phyloP scores from a whole-genome alignment of 306 rosid species.

The Cyamopsis tetragonoloba region DNA sequence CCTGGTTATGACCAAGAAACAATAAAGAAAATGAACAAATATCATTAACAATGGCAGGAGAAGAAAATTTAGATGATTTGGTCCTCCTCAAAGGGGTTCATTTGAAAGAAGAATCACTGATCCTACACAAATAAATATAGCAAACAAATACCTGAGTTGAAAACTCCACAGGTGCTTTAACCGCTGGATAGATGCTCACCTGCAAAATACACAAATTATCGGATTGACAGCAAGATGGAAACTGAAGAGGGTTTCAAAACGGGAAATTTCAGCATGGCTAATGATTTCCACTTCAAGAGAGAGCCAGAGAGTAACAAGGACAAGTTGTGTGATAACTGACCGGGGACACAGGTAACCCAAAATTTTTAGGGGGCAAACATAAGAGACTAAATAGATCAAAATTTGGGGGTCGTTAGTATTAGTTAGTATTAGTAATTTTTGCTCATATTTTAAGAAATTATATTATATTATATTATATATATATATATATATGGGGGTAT shows the following conservation, averaged over 20 bases:
- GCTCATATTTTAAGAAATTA: no score
- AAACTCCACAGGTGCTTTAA: conserved; percentile 82
- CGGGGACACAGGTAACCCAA: no score
- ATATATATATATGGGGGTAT: no score
- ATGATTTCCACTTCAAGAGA: neutral
- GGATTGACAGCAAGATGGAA: conserved; percentile 20
- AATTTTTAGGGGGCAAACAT: no score
- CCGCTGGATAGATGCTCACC: conserved; percentile 91
- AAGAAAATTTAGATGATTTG: neutral
- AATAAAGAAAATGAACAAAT: neutral
- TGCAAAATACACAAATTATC: conserved; percentile 37
- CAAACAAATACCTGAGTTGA: conserved; percentile 66
- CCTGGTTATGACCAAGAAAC: conserved; percentile 40
- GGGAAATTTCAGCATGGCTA: neutral
- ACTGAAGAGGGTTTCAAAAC: neutral
- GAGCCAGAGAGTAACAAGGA: neutral
- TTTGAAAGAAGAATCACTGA: conserved; percentile 14
- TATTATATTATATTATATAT: no score
- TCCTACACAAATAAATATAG: conserved; percentile 2
- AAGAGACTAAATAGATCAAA: no score
- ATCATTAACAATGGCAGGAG: neutral
- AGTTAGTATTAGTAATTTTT: no score
- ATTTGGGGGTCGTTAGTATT: no score
- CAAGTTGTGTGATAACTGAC: neutral
- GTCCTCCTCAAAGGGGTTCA: neutral